Percentiles rank a stretch among this genome's conserved stretches.
These are phyloP conservation scores for Fusarium sp. DNA, from an alignment of 2,329 filamentous ascomycete species.

Conservation along the genomic window DNA sequence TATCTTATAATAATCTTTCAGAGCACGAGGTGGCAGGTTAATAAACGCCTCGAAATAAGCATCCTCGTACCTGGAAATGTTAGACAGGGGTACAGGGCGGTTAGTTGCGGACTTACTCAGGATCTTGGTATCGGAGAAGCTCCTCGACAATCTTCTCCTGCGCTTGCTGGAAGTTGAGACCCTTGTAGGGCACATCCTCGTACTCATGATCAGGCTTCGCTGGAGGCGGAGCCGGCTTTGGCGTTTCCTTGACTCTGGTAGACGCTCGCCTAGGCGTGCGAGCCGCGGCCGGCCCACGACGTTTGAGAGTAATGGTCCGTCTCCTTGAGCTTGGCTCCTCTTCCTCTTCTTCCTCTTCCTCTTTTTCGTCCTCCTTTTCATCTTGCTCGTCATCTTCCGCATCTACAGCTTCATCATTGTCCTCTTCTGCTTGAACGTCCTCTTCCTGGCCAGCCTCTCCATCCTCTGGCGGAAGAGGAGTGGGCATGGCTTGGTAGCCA, in stretches of 20 bases:
- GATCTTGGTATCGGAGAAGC: conserved; percentile 75
- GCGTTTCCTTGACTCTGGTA: conserved; percentile 48
- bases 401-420: conserved; percentile 50
- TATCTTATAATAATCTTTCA: conserved; percentile 88
- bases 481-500: conserved; percentile 77
- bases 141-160: conserved; percentile 88
- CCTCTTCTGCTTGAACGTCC: conserved; percentile 45
- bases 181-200: conserved; percentile 72
- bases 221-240: conserved; percentile 52
- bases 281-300: conserved; percentile 47
- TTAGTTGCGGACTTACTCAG: conserved; percentile 62
- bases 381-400: conserved; percentile 49
- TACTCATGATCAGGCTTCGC: conserved; percentile 65
- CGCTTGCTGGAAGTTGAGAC: conserved; percentile 83
- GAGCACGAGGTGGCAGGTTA: conserved; percentile 78
- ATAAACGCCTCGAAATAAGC: conserved; percentile 80
- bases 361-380: conserved; percentile 48
- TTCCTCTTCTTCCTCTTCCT: conserved; percentile 46
- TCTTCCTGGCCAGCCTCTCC: conserved; percentile 48
- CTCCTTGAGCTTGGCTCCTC: conserved; percentile 49
- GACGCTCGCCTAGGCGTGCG: conserved; percentile 51
- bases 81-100: conserved; percentile 13
- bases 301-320: conserved; percentile 55
- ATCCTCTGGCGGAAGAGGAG: conserved; percentile 70
- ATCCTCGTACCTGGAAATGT: conserved; percentile 70